Conservation (phyloP, 129 eudicot genomes). For the Tagetes patula region DNA sequence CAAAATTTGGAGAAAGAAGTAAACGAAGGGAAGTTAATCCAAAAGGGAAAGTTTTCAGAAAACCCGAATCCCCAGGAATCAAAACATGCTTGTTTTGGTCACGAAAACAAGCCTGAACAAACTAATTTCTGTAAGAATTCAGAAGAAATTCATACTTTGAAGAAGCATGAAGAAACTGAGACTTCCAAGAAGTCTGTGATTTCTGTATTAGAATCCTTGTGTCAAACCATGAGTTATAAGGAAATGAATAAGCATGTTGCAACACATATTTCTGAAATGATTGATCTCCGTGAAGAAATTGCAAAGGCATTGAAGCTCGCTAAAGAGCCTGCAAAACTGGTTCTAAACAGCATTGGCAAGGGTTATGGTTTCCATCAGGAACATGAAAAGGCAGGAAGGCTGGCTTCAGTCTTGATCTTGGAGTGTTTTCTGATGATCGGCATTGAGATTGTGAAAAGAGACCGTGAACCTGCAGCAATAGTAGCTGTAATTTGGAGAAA, state of each 20-base stretch:
- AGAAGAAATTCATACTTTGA: background rate
- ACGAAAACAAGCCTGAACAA: constrained; percentile 10
- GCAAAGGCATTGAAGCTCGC: constrained; percentile 54
- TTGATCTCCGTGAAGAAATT: constrained; percentile 41
- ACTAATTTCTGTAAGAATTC: background rate
- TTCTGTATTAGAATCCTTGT: constrained; percentile 38
- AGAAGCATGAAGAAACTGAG: background rate
- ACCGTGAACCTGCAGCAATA: constrained; percentile 35
- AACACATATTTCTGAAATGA: constrained; percentile 27
- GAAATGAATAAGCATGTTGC: constrained; percentile 38
- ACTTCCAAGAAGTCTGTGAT: background rate
- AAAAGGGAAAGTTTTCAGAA: constrained; percentile 45
- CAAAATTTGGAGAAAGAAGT: constrained; percentile 47
- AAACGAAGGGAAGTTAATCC: constrained; percentile 24
- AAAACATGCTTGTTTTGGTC: constrained; percentile 41
- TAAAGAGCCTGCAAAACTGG: constrained; percentile 51
- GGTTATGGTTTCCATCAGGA: constrained; percentile 16
- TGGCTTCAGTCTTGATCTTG: constrained; percentile 50
- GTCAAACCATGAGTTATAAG: constrained; percentile 40
- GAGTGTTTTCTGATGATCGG: constrained; percentile 64
- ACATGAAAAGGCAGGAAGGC: constrained; percentile 28
- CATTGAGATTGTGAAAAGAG: constrained; percentile 32
- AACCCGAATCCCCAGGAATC: constrained; percentile 30
- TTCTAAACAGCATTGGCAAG: constrained; percentile 52
- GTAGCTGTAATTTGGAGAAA: constrained; percentile 57